Evolutionary conservation across 441 rosid species (phyloP).

Genomic region (Populus hybrid): DNA sequence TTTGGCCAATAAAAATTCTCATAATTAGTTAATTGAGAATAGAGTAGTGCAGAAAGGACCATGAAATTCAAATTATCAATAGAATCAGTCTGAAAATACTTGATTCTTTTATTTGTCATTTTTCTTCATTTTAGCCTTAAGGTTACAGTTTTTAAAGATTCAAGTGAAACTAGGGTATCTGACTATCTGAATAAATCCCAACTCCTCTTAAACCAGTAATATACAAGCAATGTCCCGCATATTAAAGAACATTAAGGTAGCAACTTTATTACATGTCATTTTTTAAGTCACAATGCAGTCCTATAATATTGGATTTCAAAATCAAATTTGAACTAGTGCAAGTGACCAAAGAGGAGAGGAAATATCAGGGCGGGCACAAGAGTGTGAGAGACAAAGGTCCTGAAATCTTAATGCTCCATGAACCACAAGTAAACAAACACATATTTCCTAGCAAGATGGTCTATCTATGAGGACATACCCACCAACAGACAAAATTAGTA

Average conservation of each 20-base stretch:
- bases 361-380: neutral
- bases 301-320: neutral
- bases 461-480: neutral
- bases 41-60: neutral
- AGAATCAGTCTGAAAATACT: neutral
- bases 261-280: neutral
- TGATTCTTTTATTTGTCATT: neutral
- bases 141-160: neutral
- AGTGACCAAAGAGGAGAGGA: neutral
- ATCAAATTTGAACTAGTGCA: slow-evolving; percentile 2
- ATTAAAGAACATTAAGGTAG: neutral
- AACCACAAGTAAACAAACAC: slow-evolving; percentile 1
- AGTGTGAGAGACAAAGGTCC: neutral
- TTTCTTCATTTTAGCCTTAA: neutral
- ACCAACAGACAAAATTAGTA: neutral
- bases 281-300: neutral
- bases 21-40: neutral
- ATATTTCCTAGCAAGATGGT: slow-evolving; percentile 2
- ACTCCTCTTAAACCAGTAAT: neutral
- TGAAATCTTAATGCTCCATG: neutral
- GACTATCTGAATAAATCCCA: neutral
- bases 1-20: slow-evolving; percentile 1
- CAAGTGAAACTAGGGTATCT: neutral
- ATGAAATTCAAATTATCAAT: neutral
- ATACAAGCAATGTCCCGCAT: neutral